phyloP scores from a whole-genome alignment of 2,329 filamentous ascomycete species.

The Rhinocladiella mackenziei region DNA sequence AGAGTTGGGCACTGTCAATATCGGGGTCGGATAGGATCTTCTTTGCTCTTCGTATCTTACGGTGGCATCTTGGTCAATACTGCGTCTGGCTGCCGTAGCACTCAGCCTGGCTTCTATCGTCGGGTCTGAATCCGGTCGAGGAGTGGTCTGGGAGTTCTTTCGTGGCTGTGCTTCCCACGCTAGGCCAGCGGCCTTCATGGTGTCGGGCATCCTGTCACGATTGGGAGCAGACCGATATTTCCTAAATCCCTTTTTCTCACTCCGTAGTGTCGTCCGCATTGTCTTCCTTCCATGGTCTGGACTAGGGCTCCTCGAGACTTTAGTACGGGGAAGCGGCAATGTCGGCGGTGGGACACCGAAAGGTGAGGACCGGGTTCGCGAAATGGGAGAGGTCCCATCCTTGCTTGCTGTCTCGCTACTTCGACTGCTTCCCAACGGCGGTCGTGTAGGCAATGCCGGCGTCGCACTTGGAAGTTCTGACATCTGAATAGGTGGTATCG shows the following conservation, averaged over 20 bases:
- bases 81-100: slow-evolving; percentile 28
- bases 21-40: slow-evolving; percentile 16
- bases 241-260: slow-evolving; percentile 44
- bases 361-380: slow-evolving; percentile 12
- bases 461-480: slow-evolving; percentile 72
- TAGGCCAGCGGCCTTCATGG: slow-evolving; percentile 60
- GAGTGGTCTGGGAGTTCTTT: slow-evolving; percentile 10
- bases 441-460: slow-evolving; percentile 55
- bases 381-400: slow-evolving; percentile 7
- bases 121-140: slow-evolving; percentile 24
- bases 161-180: slow-evolving; percentile 50
- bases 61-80: slow-evolving; percentile 28
- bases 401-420: slow-evolving; percentile 31
- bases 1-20: slow-evolving; percentile 11
- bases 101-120: slow-evolving; percentile 30
- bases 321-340: slow-evolving; percentile 36
- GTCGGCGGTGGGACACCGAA: slow-evolving; percentile 35
- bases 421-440: slow-evolving; percentile 37
- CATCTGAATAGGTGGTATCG: slow-evolving; percentile 75
- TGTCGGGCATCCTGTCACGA: slow-evolving; percentile 50
- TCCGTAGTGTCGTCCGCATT: slow-evolving; percentile 55
- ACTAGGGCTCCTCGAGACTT: slow-evolving; percentile 55
- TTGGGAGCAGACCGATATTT: slow-evolving; percentile 46
- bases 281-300: slow-evolving; percentile 54
- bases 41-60: slow-evolving; percentile 20